phyloP scores from a whole-genome alignment of 164 flowering plant genomes.

The Vitis rupestris region DNA sequence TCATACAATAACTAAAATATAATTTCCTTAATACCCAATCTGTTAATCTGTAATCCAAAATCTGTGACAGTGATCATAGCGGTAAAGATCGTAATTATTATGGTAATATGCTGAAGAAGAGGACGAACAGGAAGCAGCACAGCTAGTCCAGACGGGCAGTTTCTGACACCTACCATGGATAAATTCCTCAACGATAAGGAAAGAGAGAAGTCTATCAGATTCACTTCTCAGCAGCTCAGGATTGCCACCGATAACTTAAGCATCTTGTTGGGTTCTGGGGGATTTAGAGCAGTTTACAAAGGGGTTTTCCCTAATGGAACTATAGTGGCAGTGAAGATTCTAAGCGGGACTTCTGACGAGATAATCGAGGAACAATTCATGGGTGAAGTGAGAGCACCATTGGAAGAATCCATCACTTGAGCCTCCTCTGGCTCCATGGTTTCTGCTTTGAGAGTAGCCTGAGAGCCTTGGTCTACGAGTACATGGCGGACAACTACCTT shows the following conservation, averaged over 20 bases:
- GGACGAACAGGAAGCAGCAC: neutral
- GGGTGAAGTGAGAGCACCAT: constrained; percentile 6
- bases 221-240: constrained; percentile 17
- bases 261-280: constrained; percentile 15
- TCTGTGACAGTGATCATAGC: constrained; percentile 1
- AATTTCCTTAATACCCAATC: no score
- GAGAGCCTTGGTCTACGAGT: no score
- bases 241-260: constrained; percentile 14
- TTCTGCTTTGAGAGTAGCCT: no score
- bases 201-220: neutral
- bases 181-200: constrained; percentile 24
- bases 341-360: neutral
- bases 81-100: neutral
- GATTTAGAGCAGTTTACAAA: no score
- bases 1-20: no score
- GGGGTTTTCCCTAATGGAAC: constrained; percentile 3
- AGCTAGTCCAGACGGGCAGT: neutral
- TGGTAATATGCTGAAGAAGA: neutral
- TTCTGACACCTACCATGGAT: constrained; percentile 13
- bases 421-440: constrained; percentile 22
- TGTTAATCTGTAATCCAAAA: no score
- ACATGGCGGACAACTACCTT: constrained; percentile 12
- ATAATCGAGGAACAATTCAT: no score
- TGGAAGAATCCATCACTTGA: constrained; percentile 28
- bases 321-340: constrained; percentile 23